Base-by-base conservation (phyloP, 1,139 yeast genomes). In the Nakaseomyces nivariensis region DNA sequence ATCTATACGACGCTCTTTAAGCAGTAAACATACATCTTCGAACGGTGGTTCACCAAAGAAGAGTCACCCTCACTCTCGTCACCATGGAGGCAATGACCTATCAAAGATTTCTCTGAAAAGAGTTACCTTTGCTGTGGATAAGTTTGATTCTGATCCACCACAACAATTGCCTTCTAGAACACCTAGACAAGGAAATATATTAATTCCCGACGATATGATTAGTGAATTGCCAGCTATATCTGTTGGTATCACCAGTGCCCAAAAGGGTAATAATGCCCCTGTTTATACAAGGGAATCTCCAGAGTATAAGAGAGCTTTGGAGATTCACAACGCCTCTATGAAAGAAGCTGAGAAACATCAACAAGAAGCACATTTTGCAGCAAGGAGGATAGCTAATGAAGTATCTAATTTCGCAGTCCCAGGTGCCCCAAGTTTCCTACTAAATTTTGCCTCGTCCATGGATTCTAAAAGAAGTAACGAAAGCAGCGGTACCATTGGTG, bases 161-260 rank as follows among this genome's bases (percentile, higher is more conserved):
- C 97, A 90, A 62, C 97, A 89, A 66, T 85, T 90, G 52, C 97
- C 97, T 0, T 84, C 95, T 1, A 72, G 96, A 58, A 76, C 82
- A 51, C 97, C 97, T 1, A 76, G 77, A 55, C 77, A 76, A 57
- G 97, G 97, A 3, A 82, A 85, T 60, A 90, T 89, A 7, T 64
- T 84, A 37, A 78, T 88, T 7, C 87, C 90, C 0, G 87, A 82
- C 46, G 92, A 85, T 59, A 59, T 67, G 57, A 58, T 81, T 34
- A 64, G 71, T 33, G 82, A 83, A 0, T 79, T 81, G 1, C 81
- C 85, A 1, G 79, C 86, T 25, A 70, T 84, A 37, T 76, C 84
- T 1, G 73, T 78, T 51, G 92, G 92, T 0, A 82, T 84, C 26
- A 34, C 31, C 13, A 36, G 27, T 34, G 17, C 32, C n/a, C 43